Conservation (phyloP, 2,329 filamentous ascomycete species). For the Clonostachys byssicola region DNA sequence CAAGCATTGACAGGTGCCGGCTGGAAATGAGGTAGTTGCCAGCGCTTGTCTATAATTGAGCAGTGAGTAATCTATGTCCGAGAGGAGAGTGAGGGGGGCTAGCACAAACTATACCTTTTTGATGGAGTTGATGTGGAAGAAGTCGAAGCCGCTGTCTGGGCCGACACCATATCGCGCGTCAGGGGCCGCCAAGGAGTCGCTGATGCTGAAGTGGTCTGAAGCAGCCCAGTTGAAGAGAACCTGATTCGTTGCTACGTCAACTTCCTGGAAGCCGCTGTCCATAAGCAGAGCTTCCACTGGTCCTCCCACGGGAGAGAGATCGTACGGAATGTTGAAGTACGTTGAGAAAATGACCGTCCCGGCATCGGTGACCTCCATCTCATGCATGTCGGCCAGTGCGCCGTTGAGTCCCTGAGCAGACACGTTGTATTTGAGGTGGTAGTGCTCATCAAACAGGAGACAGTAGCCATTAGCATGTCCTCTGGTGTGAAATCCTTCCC, state of each 20-base stretch:
- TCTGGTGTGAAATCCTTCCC: constrained; percentile 17
- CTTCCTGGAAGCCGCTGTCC: constrained; percentile 31
- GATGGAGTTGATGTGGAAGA: constrained; percentile 30
- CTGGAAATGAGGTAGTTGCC: constrained; percentile 30
- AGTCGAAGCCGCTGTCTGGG: constrained; percentile 24
- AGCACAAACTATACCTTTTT: constrained; percentile 16
- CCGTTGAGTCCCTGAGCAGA: constrained; percentile 23
- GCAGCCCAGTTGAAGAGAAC: constrained; percentile 30
- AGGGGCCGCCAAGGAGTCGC: constrained; percentile 17
- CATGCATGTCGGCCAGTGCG: constrained; percentile 31
- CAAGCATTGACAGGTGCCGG: constrained; percentile 20
- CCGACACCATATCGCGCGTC: constrained; percentile 19
- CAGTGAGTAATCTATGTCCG: neutral
- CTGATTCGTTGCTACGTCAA: constrained; percentile 26
- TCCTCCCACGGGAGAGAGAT: constrained; percentile 22
- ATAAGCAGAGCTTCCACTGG: constrained; percentile 17
- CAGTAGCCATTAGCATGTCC: constrained; percentile 20
- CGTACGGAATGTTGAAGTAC: constrained; percentile 25
- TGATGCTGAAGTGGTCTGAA: constrained; percentile 19
- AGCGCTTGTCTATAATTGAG: constrained; percentile 5
- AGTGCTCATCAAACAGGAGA: constrained; percentile 23
- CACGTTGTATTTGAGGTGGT: constrained; percentile 29
- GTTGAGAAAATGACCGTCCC: constrained; percentile 34
- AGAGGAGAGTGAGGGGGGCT: neutral
- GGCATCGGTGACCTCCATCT: constrained; percentile 33